Evolutionary conservation across 441 rosid genomes (phyloP).

Genomic region (Pelargonium cotyledonis): DNA sequence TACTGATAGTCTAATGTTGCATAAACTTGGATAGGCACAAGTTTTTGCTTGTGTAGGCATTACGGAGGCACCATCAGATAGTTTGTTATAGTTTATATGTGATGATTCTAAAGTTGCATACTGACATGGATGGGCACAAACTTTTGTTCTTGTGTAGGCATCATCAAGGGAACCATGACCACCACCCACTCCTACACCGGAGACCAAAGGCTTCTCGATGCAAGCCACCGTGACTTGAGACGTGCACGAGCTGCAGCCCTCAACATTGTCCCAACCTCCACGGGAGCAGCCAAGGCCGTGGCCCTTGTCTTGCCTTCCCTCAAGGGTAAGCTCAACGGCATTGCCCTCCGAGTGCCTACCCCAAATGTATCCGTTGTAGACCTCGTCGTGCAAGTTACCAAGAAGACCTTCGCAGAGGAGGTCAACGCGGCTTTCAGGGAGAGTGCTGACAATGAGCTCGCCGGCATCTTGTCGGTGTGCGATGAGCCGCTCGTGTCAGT

Average conservation of each 20-base stretch:
- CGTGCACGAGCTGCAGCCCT: slow-evolving; percentile 94
- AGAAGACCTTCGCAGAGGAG: slow-evolving; percentile 92
- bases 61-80: no score
- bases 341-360: slow-evolving; percentile 92
- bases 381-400: slow-evolving; percentile 81
- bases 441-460: slow-evolving; percentile 69
- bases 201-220: slow-evolving; percentile 88
- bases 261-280: slow-evolving; percentile 88
- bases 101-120: neutral
- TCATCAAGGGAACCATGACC: slow-evolving; percentile 94
- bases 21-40: no score
- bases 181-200: slow-evolving; percentile 97
- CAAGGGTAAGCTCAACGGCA: slow-evolving; percentile 89
- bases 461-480: slow-evolving; percentile 74
- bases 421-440: slow-evolving; percentile 89
- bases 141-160: slow-evolving; percentile 38
- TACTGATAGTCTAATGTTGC: no score
- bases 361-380: slow-evolving; percentile 93
- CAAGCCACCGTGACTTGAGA: slow-evolving; percentile 91
- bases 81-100: no score
- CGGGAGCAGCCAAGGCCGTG: slow-evolving; percentile 96
- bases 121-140: neutral
- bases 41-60: no score
- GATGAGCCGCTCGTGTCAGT: slow-evolving; percentile 93
- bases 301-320: slow-evolving; percentile 87